Evolutionary conservation across 257 asterid species (phyloP).

Genomic region (Nyctanthes arbortristis): DNA sequence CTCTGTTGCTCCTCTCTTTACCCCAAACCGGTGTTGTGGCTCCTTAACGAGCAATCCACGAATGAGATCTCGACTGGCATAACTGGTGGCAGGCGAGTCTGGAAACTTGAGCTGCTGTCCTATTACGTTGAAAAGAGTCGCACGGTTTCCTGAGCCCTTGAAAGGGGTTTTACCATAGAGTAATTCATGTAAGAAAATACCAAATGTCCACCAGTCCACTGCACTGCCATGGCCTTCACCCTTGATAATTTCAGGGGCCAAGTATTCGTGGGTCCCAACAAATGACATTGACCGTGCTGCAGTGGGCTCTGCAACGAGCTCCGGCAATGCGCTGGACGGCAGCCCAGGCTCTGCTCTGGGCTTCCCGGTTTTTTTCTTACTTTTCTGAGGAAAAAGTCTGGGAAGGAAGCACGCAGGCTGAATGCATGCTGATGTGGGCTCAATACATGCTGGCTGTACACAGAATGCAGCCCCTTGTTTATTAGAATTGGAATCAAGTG

Average conservation of each 20-base stretch:
- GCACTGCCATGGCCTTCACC: slow-evolving; percentile 93
- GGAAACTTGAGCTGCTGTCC: slow-evolving; percentile 79
- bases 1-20: slow-evolving; percentile 77
- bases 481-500: slow-evolving; percentile 40
- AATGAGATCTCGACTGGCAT: slow-evolving; percentile 67
- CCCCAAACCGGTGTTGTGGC: slow-evolving; percentile 73
- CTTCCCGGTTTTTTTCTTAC: slow-evolving; percentile 51
- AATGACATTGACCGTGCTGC: slow-evolving; percentile 85
- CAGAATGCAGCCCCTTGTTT: slow-evolving; percentile 64
- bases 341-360: slow-evolving; percentile 45
- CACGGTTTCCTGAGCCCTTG: slow-evolving; percentile 74
- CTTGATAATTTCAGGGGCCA: slow-evolving; percentile 81
- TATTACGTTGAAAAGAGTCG: slow-evolving; percentile 74
- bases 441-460: slow-evolving; percentile 75
- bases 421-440: slow-evolving; percentile 69
- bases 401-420: slow-evolving; percentile 82
- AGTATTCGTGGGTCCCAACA: slow-evolving; percentile 79
- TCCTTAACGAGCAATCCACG: slow-evolving; percentile 76
- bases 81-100: slow-evolving; percentile 68
- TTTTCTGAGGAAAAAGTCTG: slow-evolving; percentile 58
- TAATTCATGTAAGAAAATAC: slow-evolving; percentile 73
- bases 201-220: slow-evolving; percentile 93
- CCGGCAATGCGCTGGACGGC: slow-evolving; percentile 49
- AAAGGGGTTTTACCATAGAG: slow-evolving; percentile 76
- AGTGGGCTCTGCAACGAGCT: slow-evolving; percentile 79